A percentile compares a stretch with the other conserved stretches of the same genome.
phyloP scores from a whole-genome alignment of 2,329 filamentous ascomycete species.

The Phaeosphaeriaceae sp. region DNA sequence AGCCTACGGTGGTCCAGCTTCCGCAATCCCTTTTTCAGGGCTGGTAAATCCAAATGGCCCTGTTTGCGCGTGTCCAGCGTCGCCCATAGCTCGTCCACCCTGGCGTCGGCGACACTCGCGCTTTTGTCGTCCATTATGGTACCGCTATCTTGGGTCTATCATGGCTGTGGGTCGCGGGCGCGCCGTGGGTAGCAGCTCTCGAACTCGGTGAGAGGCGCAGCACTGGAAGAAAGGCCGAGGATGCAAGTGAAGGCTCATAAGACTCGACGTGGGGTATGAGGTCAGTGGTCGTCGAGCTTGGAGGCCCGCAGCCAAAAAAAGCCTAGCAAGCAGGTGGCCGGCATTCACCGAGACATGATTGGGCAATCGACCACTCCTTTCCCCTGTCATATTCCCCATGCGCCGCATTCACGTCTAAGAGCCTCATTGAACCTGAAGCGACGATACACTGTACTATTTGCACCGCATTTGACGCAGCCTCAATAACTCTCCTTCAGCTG shows the following conservation, averaged over 20 bases:
- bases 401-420: background rate
- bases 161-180: conserved; percentile 42
- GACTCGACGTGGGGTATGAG: conserved; percentile 39
- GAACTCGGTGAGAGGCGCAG: conserved; percentile 26
- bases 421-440: background rate
- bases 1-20: conserved; percentile 89
- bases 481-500: background rate
- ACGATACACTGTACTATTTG: background rate
- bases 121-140: conserved; percentile 75
- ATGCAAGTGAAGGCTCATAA: conserved; percentile 24
- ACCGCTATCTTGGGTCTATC: conserved; percentile 48
- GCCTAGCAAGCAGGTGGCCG: conserved; percentile 28
- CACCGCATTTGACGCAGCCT: background rate
- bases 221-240: conserved; percentile 29
- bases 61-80: conserved; percentile 78
- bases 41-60: conserved; percentile 83
- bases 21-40: conserved; percentile 81
- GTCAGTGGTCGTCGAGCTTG: conserved; percentile 31
- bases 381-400: background rate
- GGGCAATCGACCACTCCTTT: conserved; percentile 9
- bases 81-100: conserved; percentile 84
- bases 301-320: conserved; percentile 23
- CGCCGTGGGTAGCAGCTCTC: conserved; percentile 26
- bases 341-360: conserved; percentile 24
- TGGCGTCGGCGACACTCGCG: conserved; percentile 78